Evolutionary conservation across 2,329 filamentous ascomycete species (phyloP).

Genomic region (Beauveria bassiana): DNA sequence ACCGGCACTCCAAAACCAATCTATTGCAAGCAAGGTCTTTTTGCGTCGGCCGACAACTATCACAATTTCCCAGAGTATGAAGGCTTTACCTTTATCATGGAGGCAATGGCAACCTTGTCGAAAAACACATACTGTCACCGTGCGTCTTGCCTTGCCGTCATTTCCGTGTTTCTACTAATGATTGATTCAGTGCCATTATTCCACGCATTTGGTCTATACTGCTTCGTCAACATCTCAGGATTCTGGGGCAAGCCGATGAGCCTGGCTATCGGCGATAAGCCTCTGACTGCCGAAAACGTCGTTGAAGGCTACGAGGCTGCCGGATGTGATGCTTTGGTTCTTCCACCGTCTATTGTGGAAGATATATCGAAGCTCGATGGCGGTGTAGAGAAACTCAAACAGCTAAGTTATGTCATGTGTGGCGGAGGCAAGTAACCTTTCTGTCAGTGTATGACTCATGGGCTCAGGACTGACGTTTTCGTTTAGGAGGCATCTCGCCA

Average conservation of each 20-base stretch:
- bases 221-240: neutral
- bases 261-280: neutral
- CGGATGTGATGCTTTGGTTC: neutral
- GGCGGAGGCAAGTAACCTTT: constrained; percentile 1
- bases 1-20: constrained; percentile 40
- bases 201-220: constrained; percentile 5
- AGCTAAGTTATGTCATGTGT: neutral
- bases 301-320: constrained; percentile 3
- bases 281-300: neutral
- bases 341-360: constrained; percentile 5
- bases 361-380: constrained; percentile 7
- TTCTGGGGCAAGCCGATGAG: constrained; percentile 5
- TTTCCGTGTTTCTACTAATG: neutral
- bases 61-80: constrained; percentile 20
- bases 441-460: neutral
- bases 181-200: neutral
- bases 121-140: neutral
- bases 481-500: constrained; percentile 27
- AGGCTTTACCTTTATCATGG: constrained; percentile 13
- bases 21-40: constrained; percentile 29
- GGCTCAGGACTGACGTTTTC: neutral
- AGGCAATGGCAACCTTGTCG: neutral
- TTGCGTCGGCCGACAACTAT: constrained; percentile 26
- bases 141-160: neutral
- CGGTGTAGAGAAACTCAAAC: constrained; percentile 1